Evolutionary conservation across 1,284 basidiomycete genomes (phyloP).

Genomic region (Inonotus hispidus): DNA sequence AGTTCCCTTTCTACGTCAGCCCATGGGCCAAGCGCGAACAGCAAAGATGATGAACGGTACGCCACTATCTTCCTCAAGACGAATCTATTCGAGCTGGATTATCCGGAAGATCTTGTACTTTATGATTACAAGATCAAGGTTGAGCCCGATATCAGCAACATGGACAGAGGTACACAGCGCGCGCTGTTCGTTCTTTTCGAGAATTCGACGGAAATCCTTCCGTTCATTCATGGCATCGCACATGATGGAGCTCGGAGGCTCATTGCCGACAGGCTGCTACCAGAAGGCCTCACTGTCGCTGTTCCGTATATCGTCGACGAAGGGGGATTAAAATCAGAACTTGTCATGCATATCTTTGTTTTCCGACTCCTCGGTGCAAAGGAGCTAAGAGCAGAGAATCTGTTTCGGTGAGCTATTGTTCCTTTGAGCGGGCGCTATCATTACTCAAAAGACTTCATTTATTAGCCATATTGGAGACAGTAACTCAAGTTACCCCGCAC

Average conservation of each 20-base stretch:
- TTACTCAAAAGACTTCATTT: background rate
- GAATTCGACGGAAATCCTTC: conserved; percentile 34
- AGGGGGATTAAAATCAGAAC: conserved; percentile 30
- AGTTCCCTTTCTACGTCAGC: background rate
- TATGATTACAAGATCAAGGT: conserved; percentile 61
- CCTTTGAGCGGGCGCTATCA: background rate
- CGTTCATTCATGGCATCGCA: conserved; percentile 43
- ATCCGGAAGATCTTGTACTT: conserved; percentile 40
- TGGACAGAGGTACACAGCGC: conserved; percentile 31
- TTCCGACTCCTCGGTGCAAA: conserved; percentile 45
- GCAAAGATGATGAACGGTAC: conserved; percentile 37
- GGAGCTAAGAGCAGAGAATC: conserved; percentile 37
- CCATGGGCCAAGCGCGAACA: background rate
- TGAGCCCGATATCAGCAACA: conserved; percentile 44
- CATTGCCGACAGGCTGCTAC: conserved; percentile 49
- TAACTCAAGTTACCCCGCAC: conserved; percentile 39
- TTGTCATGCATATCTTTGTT: conserved; percentile 39
- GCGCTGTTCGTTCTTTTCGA: conserved; percentile 56
- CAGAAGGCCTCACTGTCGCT: conserved; percentile 47
- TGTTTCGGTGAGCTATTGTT: conserved; percentile 43
- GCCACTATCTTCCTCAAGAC: conserved; percentile 45
- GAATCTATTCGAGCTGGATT: conserved; percentile 60
- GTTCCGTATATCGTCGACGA: conserved; percentile 53
- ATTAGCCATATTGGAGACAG: conserved; percentile 49
- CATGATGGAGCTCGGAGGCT: conserved; percentile 58